Conservation (phyloP, 2,329 filamentous ascomycete genomes). For the Ilyonectria mors-panacis region DNA sequence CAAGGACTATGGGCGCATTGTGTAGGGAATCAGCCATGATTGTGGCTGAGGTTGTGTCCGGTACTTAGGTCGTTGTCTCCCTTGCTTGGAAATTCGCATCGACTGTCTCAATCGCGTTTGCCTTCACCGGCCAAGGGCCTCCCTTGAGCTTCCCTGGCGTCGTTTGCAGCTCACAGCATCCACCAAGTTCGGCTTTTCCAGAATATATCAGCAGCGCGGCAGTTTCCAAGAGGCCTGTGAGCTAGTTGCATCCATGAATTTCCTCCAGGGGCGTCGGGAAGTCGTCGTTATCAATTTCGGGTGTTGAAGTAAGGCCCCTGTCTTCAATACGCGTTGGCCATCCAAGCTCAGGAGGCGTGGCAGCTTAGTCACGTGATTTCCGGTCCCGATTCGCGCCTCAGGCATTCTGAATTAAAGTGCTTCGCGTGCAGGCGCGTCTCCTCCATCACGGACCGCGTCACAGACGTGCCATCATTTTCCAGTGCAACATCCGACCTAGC, state of each 20-base stretch:
- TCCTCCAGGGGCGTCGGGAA: constrained; percentile 29
- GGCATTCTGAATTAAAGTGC: constrained; percentile 56
- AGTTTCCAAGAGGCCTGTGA: constrained; percentile 25
- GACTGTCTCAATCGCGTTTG: constrained; percentile 38
- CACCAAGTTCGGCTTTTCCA: constrained; percentile 27
- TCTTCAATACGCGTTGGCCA: constrained; percentile 42
- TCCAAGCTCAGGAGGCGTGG: constrained; percentile 47
- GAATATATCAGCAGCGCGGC: constrained; percentile 24
- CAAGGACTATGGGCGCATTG: constrained; percentile 98
- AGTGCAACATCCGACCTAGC: constrained; percentile 45
- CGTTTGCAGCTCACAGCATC: constrained; percentile 39
- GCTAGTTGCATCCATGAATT: constrained; percentile 42
- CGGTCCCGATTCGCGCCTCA: constrained; percentile 46
- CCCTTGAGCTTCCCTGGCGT: constrained; percentile 39
- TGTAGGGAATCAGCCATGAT: constrained; percentile 79
- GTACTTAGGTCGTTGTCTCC: constrained; percentile 25
- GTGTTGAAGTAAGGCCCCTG: constrained; percentile 42
- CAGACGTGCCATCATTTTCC: constrained; percentile 53
- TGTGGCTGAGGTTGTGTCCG: constrained; percentile 23
- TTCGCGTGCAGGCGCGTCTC: constrained; percentile 58
- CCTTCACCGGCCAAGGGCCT: constrained; percentile 36
- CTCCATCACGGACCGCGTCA: constrained; percentile 53
- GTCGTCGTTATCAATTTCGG: constrained; percentile 42
- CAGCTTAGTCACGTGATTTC: constrained; percentile 51
- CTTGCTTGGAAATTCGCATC: constrained; percentile 33